Conservation (phyloP, 2,329 filamentous ascomycete species). For the Xylaria digitata region DNA sequence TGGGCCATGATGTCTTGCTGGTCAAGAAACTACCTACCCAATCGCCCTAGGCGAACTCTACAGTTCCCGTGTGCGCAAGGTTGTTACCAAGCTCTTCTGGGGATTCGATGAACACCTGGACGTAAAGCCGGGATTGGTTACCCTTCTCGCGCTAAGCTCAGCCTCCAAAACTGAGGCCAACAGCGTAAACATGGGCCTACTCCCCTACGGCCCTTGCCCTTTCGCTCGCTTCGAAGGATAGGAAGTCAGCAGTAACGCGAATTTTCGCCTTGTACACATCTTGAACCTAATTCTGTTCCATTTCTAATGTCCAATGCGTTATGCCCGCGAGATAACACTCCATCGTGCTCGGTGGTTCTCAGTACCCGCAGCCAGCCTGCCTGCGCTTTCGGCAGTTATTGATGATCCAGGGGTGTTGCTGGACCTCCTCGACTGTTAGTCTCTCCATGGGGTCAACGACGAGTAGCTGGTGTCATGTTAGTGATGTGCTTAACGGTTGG, state of each 20-base stretch:
- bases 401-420: constrained; percentile 92
- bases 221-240: constrained; percentile 48
- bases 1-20: too few relatives aligned
- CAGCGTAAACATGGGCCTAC: constrained; percentile 49
- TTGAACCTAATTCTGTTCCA: too few relatives aligned
- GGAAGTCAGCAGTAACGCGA: constrained; percentile 43
- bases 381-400: constrained; percentile 77
- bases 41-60: constrained; percentile 48
- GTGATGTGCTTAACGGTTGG: background rate
- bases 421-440: constrained; percentile 86
- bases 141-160: constrained; percentile 44
- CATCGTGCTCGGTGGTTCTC: too few relatives aligned
- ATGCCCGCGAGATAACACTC: too few relatives aligned
- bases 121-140: constrained; percentile 41
- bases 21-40: too few relatives aligned
- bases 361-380: background rate
- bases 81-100: constrained; percentile 30
- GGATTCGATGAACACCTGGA: constrained; percentile 40
- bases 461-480: constrained; percentile 68
- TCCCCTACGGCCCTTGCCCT: constrained; percentile 40
- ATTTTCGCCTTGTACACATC: constrained; percentile 47
- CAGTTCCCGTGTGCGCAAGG: constrained; percentile 40
- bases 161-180: constrained; percentile 50
- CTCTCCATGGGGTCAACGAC: constrained; percentile 93
- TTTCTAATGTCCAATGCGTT: too few relatives aligned